phyloP scores from a whole-genome alignment of 805 yeast genomes.

The Tanozyma kutaoensis region DNA sequence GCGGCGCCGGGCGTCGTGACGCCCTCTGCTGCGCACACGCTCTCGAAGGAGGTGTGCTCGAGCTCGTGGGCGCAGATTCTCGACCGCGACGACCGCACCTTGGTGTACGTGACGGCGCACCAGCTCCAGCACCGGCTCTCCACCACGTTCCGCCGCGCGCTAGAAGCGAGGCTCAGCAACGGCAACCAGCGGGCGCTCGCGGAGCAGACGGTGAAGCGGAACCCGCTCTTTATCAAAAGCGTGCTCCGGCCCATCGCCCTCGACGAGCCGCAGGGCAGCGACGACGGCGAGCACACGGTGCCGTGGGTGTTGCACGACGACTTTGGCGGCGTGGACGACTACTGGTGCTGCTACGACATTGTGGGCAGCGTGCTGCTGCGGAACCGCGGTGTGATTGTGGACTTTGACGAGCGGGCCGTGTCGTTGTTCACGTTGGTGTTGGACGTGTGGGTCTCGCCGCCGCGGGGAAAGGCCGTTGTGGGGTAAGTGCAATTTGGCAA shows the following conservation, averaged over 20 bases:
- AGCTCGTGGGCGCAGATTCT: slow-evolving; percentile 23
- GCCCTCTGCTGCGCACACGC: slow-evolving; percentile 8
- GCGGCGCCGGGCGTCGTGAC: slow-evolving; percentile 18
- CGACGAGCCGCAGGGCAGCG: slow-evolving; percentile 4
- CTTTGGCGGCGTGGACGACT: slow-evolving; percentile 8
- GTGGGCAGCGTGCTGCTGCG: slow-evolving; percentile 12
- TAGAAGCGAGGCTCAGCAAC: slow-evolving; percentile 7
- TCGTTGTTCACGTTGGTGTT: slow-evolving; percentile 7
- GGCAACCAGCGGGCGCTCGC: slow-evolving; percentile 3
- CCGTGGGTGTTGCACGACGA: slow-evolving; percentile 11
- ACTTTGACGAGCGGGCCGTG: slow-evolving; percentile 5
- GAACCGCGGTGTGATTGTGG: slow-evolving; percentile 8
- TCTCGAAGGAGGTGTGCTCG: slow-evolving; percentile 20
- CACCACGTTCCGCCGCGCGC: slow-evolving; percentile 5
- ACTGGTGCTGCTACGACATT: slow-evolving; percentile 21
- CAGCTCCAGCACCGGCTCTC: slow-evolving; percentile 19
- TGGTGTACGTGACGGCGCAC: slow-evolving; percentile 19
- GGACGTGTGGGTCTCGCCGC: slow-evolving; percentile 14
- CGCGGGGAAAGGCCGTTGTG: too few relatives aligned
- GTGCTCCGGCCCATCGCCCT: slow-evolving; percentile 14
- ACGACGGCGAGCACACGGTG: slow-evolving; percentile 12
- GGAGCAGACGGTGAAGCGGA: slow-evolving; percentile 2
- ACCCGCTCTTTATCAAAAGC: slow-evolving; percentile 11
- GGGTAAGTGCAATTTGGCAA: too few relatives aligned
- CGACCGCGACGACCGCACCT: slow-evolving; percentile 10